Evolutionary conservation across 345 rosid genomes (phyloP), one percentile per base, ranked within the genome.

Genomic region (thale cress (Arabidopsis thaliana)): DNA sequence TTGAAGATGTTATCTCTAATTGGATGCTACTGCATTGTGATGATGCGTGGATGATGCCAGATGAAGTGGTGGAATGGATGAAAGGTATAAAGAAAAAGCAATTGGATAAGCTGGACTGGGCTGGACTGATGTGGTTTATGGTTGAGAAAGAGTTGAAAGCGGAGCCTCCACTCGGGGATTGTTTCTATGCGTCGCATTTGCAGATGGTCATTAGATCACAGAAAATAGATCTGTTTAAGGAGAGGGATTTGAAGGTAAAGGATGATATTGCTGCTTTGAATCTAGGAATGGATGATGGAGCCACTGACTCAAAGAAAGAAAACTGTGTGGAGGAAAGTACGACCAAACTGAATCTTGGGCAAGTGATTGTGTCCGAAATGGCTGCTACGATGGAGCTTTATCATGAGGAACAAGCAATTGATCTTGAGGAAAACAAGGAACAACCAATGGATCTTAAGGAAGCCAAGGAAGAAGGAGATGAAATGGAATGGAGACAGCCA

Each of bases 121-220:
- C 89, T 11, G 78, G 83, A 24, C 66, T 91, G 87, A 50, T 91
- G 50, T 91, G 97, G 97, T 83, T 70, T 49, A 91, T 91, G 93
- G 80, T 89, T 38, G 91, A 91, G 83, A 88, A 88, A 75, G 96
- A 91, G 83, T 58, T 91, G 65, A 59, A 71, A 59, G 72, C 69
- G 0, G 77, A 67, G 6, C 79, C 90, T 2, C 41, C 59, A 0
- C 66, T 89, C 58, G 82, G 66, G 25, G 69, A 86, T 60, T 91
- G 93, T 69, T 91, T 84, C 68, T 91, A 89, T 41, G 93, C 91
- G 0, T 86, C 96, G 0, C 93, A 91, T 74, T 67, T 91, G 83
- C 96, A 91, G 79, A 75, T 82, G 73, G 59, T 91, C 86, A 89
- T 91, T 16, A 85, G 85, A 61, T 32, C 8, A 37, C 95, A 89